phyloP scores from a whole-genome alignment of 2,329 filamentous ascomycete genomes.

The Fusarium nematophilum region DNA sequence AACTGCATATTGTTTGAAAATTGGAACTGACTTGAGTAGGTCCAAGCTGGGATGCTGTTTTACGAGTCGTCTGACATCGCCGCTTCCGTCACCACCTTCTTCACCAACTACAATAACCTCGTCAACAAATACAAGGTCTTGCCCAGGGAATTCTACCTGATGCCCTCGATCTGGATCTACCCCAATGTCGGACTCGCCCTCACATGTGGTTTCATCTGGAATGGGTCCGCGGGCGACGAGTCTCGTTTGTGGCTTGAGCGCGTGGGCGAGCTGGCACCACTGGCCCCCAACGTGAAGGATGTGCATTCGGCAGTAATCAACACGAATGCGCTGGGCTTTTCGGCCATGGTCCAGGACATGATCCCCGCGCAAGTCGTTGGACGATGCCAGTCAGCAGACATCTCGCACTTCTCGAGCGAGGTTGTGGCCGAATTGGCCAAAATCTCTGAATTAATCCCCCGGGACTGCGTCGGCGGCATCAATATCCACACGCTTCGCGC shows the following conservation, averaged over 20 bases:
- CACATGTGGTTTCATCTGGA: slow-evolving; percentile 15
- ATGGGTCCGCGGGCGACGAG: slow-evolving; percentile 4
- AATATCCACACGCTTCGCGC: slow-evolving; percentile 8
- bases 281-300: background rate
- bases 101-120: slow-evolving; percentile 13
- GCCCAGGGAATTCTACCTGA: slow-evolving; percentile 1
- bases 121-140: background rate
- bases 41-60: slow-evolving; percentile 16
- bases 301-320: background rate
- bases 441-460: slow-evolving; percentile 3
- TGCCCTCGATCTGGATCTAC: slow-evolving; percentile 11
- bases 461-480: slow-evolving; percentile 1
- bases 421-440: slow-evolving; percentile 5
- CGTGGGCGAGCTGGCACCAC: slow-evolving; percentile 3
- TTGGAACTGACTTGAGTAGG: background rate
- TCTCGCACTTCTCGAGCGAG: slow-evolving; percentile 4
- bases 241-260: slow-evolving; percentile 9
- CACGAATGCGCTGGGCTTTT: slow-evolving; percentile 9
- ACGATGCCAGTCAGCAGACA: background rate
- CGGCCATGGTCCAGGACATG: slow-evolving; percentile 7
- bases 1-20: background rate
- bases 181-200: background rate
- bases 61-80: slow-evolving; percentile 11
- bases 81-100: slow-evolving; percentile 1
- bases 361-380: slow-evolving; percentile 7